Conservation (phyloP, 768 basidiomycete species). For the Boletus tomentosulus region DNA sequence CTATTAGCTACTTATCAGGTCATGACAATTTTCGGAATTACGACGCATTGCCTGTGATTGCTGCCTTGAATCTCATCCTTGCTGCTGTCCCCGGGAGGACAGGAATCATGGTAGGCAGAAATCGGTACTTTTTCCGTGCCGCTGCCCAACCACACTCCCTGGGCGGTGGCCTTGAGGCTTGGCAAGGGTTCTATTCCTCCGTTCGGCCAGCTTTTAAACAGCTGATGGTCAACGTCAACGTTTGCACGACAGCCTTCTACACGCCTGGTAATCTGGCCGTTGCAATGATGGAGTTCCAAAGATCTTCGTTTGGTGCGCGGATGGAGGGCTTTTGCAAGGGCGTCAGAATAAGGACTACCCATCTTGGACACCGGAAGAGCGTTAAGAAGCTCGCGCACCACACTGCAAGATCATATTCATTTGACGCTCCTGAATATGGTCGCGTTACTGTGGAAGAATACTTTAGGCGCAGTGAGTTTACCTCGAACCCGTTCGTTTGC, state of each 20-base stretch:
- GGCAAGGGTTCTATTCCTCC: conserved; percentile 48
- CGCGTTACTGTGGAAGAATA: conserved; percentile 46
- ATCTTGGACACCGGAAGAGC: conserved; percentile 73
- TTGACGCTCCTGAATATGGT: conserved; percentile 38
- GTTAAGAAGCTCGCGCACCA: conserved; percentile 50
- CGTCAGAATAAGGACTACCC: conserved; percentile 60
- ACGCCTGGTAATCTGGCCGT: conserved; percentile 40
- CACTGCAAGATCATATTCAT: conserved; percentile 37
- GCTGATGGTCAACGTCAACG: conserved; percentile 52
- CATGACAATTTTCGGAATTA: conserved; percentile 39
- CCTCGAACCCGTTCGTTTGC: neutral
- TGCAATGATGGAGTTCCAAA: conserved; percentile 39
- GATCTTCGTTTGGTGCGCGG: conserved; percentile 57
- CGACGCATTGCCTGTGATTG: conserved; percentile 44
- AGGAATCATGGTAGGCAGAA: conserved; percentile 50
- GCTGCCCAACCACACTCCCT: conserved; percentile 31
- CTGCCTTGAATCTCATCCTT: conserved; percentile 49
- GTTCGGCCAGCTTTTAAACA: conserved; percentile 39
- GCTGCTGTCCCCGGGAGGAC: conserved; percentile 42
- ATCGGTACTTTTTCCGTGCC: conserved; percentile 48
- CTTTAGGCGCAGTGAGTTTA: conserved; percentile 42
- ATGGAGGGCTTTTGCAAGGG: conserved; percentile 59
- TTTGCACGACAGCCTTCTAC: conserved; percentile 50
- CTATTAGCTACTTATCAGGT: conserved; percentile 43
- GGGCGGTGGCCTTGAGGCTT: conserved; percentile 54